Conservation (phyloP, 208 protist species). For the Leishmania lainsoni region DNA sequence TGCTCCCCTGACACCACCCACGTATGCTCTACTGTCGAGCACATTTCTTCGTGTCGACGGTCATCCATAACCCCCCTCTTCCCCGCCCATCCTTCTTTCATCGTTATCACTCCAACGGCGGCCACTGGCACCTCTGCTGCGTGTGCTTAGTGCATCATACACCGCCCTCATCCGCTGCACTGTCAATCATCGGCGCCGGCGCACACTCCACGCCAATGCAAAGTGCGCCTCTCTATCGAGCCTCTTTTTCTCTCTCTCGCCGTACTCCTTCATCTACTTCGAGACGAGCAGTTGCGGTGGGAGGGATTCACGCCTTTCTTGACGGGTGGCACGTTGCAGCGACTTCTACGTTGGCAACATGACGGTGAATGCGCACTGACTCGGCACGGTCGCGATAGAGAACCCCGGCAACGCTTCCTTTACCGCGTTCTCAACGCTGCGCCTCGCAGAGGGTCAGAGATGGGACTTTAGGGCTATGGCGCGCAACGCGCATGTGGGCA, state of each 20-base stretch:
- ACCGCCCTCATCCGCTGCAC: too few relatives aligned
- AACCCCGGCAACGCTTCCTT: constrained; percentile 9
- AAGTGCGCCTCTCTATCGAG: not conserved
- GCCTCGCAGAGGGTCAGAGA: not conserved
- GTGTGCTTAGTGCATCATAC: not conserved
- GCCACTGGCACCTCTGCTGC: not conserved
- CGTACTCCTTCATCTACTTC: not conserved
- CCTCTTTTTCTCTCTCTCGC: not conserved
- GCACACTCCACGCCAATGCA: not conserved
- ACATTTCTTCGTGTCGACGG: not conserved
- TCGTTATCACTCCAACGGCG: not conserved
- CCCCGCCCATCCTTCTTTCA: not conserved
- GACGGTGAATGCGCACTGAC: constrained; percentile 14
- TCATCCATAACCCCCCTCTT: not conserved
- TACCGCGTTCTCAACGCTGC: constrained; percentile 8
- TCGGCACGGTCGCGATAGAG: constrained; percentile 13
- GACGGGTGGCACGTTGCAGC: constrained; percentile 13
- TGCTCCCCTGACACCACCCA: not conserved
- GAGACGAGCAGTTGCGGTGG: not conserved
- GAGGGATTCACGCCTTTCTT: constrained; percentile 10
- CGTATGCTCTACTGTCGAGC: not conserved
- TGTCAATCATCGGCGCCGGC: too few relatives aligned
- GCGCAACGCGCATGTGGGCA: constrained; percentile 4
- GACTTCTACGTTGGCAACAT: constrained; percentile 18
- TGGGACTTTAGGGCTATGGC: constrained; percentile 18